Base-by-base conservation (phyloP, 2,329 filamentous ascomycete genomes). In the Macrophomina phaseolina region DNA sequence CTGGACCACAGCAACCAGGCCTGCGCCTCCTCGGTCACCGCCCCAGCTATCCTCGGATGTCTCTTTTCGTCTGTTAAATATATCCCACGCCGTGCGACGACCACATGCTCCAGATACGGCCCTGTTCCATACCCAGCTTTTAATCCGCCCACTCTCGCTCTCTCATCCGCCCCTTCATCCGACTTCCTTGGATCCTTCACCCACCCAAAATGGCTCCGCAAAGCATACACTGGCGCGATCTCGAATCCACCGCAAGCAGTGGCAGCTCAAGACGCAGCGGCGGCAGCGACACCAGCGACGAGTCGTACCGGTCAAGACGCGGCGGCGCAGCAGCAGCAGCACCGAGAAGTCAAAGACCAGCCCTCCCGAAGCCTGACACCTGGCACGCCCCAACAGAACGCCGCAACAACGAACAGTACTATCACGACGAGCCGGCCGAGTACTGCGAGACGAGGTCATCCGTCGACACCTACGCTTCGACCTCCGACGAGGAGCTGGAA, bases 381-480 rank as follows among this genome's bases (percentile, higher is more conserved):
- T 76, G 73, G 69, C 66, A 76, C 52, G 73, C 70, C 32, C 76
- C 75, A 49, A 68, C 74, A 55, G 72, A 78, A 42, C 70, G 68
- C 23, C 72, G 71, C 34, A 55, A 23, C 23, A 23, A 30, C 14
- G 69, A 68, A 56, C 72, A 76, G 36, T 38, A 38, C 7, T 75
- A 73, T 62, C 75, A 67, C 65, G 48, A 62, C 14, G 46, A 61
- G 11, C 53, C 46, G 18, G 46, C 14, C 12, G 61, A 60, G 49
- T 63, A 63, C 61, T 71, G 70, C 40, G 49, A 69, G 46, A 30
- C 75, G 56, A 83, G 85, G 5, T 53, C 58, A 6, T 67, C 65
- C 1, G 51, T 61, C 53, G 90, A 92, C 68, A 97, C 93, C 1
- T 96, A 94, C 77, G 88, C 89, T 72, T 97, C 93, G 5, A 91